Percentiles rank a stretch among this genome's conserved stretches.
These are phyloP conservation scores for Fusarium illudens DNA, from an alignment of 2,329 filamentous ascomycete species.

Conservation along the genomic window DNA sequence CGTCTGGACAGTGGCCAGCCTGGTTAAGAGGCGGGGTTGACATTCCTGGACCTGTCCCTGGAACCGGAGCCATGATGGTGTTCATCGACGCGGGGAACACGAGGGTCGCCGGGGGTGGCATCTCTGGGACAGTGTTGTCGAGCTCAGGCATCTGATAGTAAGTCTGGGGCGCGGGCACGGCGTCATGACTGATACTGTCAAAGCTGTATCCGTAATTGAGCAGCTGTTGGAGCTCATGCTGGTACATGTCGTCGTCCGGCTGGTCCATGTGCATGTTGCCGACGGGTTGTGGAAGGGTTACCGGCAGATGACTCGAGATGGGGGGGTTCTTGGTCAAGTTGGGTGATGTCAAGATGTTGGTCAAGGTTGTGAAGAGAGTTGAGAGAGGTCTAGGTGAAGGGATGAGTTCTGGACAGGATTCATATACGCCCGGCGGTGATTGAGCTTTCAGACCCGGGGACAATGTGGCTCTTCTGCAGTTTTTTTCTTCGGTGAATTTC, in stretches of 20 bases:
- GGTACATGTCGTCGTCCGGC: neutral
- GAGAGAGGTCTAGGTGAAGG: neutral
- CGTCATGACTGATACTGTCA: too few species aligned
- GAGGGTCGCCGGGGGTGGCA: neutral
- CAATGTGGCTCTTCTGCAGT: neutral
- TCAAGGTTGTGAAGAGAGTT: neutral
- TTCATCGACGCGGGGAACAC: neutral
- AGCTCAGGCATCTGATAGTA: neutral
- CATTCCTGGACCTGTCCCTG: neutral
- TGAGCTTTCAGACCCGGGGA: neutral
- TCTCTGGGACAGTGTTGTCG: neutral
- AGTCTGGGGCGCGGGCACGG: neutral
- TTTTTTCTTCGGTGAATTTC: constrained; percentile 9
- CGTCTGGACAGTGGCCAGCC: too few species aligned
- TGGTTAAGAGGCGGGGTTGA: neutral
- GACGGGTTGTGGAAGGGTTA: neutral
- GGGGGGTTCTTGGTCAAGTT: neutral
- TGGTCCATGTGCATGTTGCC: neutral
- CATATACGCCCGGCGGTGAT: neutral
- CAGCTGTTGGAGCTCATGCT: neutral
- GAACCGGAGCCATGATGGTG: neutral
- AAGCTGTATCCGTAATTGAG: neutral
- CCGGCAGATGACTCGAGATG: neutral
- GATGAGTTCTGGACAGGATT: neutral
- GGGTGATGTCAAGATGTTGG: neutral